phyloP scores from a whole-genome alignment of 2,329 filamentous ascomycete species.

The Didymella pinodella region DNA sequence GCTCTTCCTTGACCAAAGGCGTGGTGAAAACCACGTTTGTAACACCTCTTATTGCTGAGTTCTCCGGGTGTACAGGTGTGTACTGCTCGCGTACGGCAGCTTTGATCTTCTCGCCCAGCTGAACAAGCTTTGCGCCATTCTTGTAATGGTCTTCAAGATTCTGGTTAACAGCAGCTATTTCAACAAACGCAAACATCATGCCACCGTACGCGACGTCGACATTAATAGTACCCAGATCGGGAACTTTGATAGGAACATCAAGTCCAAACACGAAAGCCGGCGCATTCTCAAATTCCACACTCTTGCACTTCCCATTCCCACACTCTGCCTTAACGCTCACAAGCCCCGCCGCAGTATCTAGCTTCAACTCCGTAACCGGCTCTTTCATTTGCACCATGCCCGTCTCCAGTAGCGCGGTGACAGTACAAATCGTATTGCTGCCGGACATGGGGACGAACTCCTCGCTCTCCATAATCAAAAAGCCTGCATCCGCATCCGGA shows the following conservation, averaged over 20 bases:
- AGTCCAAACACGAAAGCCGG: constrained; percentile 28
- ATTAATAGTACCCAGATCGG: constrained; percentile 50
- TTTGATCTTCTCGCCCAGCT: too few relatives aligned
- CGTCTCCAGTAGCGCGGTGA: constrained; percentile 58
- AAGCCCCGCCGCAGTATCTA: constrained; percentile 58
- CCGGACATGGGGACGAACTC: constrained; percentile 59
- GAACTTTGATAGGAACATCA: constrained; percentile 52
- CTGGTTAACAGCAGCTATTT: constrained; percentile 51
- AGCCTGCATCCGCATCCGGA: constrained; percentile 55
- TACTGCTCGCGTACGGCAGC: too few relatives aligned
- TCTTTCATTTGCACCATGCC: constrained; percentile 59
- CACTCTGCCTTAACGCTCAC: constrained; percentile 22
- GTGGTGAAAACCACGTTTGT: too few relatives aligned
- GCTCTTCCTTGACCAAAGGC: too few relatives aligned
- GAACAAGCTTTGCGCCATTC: too few relatives aligned
- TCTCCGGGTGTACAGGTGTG: too few relatives aligned
- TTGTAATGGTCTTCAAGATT: not conserved
- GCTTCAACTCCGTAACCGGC: constrained; percentile 51
- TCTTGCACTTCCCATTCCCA: constrained; percentile 11
- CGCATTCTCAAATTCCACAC: constrained; percentile 14
- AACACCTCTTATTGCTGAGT: too few relatives aligned
- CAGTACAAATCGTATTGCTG: constrained; percentile 55
- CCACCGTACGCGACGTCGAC: constrained; percentile 60
- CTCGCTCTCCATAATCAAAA: constrained; percentile 58
- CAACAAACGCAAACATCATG: constrained; percentile 57